phyloP scores from a whole-genome alignment of 2,329 filamentous ascomycete species.

The Pestalotiopsis sp. region DNA sequence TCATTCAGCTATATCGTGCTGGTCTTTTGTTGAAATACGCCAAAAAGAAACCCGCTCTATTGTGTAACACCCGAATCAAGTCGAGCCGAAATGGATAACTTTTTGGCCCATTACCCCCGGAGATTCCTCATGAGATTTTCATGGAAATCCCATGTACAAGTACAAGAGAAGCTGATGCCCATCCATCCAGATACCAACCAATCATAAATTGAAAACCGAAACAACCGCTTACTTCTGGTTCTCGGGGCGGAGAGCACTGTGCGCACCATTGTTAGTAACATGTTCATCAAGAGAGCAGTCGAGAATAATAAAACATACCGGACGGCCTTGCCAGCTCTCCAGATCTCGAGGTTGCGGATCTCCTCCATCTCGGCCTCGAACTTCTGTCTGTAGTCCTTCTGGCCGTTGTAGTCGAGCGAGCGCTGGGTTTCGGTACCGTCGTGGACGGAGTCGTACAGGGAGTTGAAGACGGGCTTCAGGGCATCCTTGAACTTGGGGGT shows the following conservation, averaged over 20 bases:
- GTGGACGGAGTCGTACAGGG: conserved; percentile 91
- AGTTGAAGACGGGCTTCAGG: conserved; percentile 98
- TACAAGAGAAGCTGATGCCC: conserved; percentile 30
- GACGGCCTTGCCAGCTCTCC: conserved; percentile 97
- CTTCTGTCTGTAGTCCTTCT: conserved; percentile 93
- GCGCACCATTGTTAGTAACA: conserved; percentile 12
- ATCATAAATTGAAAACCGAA: conserved; percentile 21
- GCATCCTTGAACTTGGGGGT: conserved; percentile 95
- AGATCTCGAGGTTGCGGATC: conserved; percentile 98
- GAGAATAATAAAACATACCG: conserved; percentile 55
- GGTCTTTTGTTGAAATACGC: conserved; percentile 3
- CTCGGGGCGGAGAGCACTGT: conserved; percentile 77
- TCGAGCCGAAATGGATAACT: conserved; percentile 14
- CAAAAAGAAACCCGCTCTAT: conserved; percentile 20
- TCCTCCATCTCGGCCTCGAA: conserved; percentile 99
- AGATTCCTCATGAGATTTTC: conserved; percentile 20
- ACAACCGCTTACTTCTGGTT: conserved; percentile 70
- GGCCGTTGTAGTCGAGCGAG: conserved; percentile 95
- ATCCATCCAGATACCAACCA: conserved; percentile 17
- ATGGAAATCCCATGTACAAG: conserved; percentile 38
- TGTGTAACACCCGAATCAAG: conserved; percentile 22
- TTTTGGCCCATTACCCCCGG: conserved; percentile 16
- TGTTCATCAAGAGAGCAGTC: not conserved
- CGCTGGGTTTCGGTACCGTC: conserved; percentile 93
- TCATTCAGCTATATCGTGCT: conserved; percentile 9